Evolutionary conservation across 805 yeast genomes (phyloP), one percentile per base, ranked within the genome.

Genomic region (Pichia cabralensis): DNA sequence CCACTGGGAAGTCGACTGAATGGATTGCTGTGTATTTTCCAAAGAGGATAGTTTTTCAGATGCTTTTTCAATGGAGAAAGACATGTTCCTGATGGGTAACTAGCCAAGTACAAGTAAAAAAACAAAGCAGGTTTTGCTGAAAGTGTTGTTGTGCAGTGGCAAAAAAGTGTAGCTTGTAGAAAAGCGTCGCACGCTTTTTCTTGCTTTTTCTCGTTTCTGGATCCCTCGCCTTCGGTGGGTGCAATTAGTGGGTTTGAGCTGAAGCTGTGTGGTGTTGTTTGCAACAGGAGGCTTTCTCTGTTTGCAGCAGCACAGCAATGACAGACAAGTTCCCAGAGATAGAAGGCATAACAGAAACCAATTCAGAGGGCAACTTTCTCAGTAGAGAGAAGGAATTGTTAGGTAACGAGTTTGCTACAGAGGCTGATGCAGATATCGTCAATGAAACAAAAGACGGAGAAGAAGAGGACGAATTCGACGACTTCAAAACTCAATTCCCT

Each of bases 281-380:
- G n/a, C n/a, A n/a, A n/a, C n/a, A n/a, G n/a, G n/a, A n/a, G n/a
- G n/a, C n/a, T n/a, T n/a, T n/a, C n/a, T n/a, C n/a, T n/a, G n/a
- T n/a, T n/a, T n/a, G n/a, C n/a, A n/a, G n/a, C n/a, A n/a, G n/a
- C n/a, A n/a, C 8, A 24, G 11, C 13, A 30, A 78, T 78, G 84
- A 74, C 83, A 36, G 89, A 81, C 43, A 78, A 79, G 58, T 80
- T 74, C 55, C 92, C 94, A 31, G 85, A 73, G 42, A 63, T 80
- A 44, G 68, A 71, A 29, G 60, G 58, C 24, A 69, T 57, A 13
- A 20, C 22, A 20, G 22, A 20, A 7, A 13, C 26, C 6, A 17
- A 30, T 3, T 31, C 21, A 9, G 61, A 69, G 8, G 25, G 18
- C 7, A 84, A 78, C 54, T 79, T 80, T 51, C 61, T 80, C 33